Percentiles rank a stretch among this genome's conserved stretches.
phyloP scores from a whole-genome alignment of 176 grass and related monocot species.

The Rhynchospora pubera region DNA sequence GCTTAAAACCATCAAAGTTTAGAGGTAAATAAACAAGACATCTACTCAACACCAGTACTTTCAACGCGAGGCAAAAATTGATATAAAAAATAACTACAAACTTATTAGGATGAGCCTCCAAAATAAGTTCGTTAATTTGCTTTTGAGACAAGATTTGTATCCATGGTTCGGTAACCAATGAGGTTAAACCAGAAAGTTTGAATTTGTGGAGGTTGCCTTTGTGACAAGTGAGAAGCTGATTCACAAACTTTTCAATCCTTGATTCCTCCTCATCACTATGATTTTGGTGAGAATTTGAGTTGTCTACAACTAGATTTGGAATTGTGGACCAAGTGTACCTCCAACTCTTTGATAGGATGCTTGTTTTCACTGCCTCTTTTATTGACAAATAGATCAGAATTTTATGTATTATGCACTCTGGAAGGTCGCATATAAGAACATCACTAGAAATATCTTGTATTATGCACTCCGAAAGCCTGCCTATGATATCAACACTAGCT shows the following conservation, averaged over 20 bases:
- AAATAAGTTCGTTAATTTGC: background rate
- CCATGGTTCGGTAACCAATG: background rate
- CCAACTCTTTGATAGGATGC: background rate
- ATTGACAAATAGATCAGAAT: background rate
- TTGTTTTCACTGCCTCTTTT: conserved; percentile 2
- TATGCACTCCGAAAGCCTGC: background rate
- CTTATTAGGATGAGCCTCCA: too few species aligned
- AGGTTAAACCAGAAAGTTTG: background rate
- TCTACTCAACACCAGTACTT: too few species aligned
- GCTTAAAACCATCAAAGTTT: too few species aligned
- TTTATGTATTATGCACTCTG: background rate
- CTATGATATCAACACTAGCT: too few species aligned
- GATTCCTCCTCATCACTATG: background rate
- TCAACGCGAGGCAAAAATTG: too few species aligned
- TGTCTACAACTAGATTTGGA: background rate
- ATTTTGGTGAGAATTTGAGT: background rate
- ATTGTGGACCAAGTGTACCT: background rate
- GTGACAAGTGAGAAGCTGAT: background rate
- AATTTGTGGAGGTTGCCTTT: background rate
- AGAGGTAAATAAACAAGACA: too few species aligned
- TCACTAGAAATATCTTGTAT: background rate
- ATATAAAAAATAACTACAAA: too few species aligned
- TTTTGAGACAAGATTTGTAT: background rate
- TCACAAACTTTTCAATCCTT: background rate
- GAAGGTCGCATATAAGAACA: background rate